Evolutionary conservation across 306 rosid species (phyloP), one percentile per base, ranked within the genome.

Genomic region (Gillenia trifoliata): DNA sequence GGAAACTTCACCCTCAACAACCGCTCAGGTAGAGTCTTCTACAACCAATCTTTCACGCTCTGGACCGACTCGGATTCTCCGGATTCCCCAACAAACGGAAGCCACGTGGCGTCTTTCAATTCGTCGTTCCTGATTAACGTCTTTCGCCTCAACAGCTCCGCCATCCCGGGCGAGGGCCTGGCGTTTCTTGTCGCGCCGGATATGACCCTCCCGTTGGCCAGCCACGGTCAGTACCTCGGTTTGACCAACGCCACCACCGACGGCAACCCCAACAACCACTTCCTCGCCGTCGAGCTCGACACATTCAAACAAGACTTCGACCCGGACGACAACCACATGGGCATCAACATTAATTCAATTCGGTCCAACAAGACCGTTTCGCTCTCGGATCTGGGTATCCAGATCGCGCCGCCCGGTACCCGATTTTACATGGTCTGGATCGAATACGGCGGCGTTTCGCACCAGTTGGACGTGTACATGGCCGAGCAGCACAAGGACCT

Each of bases 281-380:
- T 91, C 65, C 66, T 91, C 34, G 97, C 94, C 25, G 20, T 91
- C 31, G 97, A 91, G 65, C 80, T 91, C 5, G 97, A 91, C 76
- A 91, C 97, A 23, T 86, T 81, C 0, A 86, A 89, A 70, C 84
- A 91, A 68, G 72, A 50, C 3, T 87, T 80, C 71, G 96, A 91
- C 71, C 87, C 82, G 1, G 87, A 91, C 43, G 68, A 54, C 41
- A 91, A 91, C 75, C 97, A 91, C 62, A 31, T 91, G 63, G 94
- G 97, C 6, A 85, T 91, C 3, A 57, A 91, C 70, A 79, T 91
- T 62, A 91, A 91, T 79, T 43, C 87, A 43, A 78, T 91, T 2
- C 62, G 12, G 19, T 89, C 94, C 8, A 82, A 61, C 30, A 28
- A 65, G 8, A 82, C 43, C 5, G 85, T 78, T 1, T 11, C 92